Percentiles rank a stretch among this genome's conserved stretches.
These are phyloP conservation scores for Coemansia sp. DNA, from an alignment of 192 early-diverging fungal species.

Conservation along the genomic window DNA sequence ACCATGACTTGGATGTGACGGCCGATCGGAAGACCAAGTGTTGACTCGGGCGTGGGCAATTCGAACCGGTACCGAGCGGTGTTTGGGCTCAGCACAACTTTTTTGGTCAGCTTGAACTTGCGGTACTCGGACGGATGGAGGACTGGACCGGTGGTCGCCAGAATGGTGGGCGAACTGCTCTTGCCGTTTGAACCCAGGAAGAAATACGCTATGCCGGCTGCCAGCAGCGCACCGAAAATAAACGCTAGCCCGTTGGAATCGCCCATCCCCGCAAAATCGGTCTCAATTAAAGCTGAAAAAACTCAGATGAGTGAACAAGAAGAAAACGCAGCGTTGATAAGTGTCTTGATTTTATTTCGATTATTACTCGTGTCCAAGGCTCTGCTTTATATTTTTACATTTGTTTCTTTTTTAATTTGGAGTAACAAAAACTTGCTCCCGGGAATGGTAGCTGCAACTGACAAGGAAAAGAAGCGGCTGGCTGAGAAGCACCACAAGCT, in stretches of 20 bases:
- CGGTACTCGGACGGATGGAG: conserved; percentile 72
- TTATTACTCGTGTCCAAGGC: too few relatives aligned
- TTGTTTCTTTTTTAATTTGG: neutral
- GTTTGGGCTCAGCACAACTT: conserved; percentile 77
- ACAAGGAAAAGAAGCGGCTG: conserved; percentile 63
- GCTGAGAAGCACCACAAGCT: conserved; percentile 70
- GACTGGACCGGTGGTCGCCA: conserved; percentile 39
- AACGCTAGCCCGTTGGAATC: neutral
- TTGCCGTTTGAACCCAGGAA: conserved; percentile 13
- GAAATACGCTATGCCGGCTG: conserved; percentile 42
- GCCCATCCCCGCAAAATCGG: neutral
- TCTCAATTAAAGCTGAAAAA: neutral
- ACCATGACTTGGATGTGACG: conserved; percentile 91
- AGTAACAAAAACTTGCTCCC: too few relatives aligned
- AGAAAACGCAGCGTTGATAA: neutral
- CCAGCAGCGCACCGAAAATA: conserved; percentile 29
- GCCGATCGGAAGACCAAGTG: conserved; percentile 88
- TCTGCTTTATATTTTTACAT: neutral
- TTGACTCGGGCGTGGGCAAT: conserved; percentile 64
- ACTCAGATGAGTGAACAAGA: conserved; percentile 1
- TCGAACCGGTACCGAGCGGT: conserved; percentile 89
- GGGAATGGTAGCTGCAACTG: conserved; percentile 42
- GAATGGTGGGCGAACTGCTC: conserved; percentile 4
- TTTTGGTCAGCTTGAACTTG: conserved; percentile 75
- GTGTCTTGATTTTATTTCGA: too few relatives aligned